Conservation (phyloP, 495 filamentous ascomycete species). For the Aspergillus incahuasiensis region DNA sequence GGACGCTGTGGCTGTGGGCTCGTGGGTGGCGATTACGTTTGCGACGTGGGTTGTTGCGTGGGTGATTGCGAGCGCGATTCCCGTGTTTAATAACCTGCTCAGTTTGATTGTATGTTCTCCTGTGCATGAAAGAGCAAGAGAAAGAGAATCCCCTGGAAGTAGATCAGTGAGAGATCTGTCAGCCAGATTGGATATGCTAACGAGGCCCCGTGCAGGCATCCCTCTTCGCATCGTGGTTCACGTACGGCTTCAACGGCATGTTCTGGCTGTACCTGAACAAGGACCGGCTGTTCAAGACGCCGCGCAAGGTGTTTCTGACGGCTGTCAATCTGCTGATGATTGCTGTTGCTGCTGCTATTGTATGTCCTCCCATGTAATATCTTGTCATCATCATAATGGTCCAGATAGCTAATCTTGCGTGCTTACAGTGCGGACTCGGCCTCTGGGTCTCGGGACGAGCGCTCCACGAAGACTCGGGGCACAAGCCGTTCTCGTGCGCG, state of each 20-base stretch:
- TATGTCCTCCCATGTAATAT: constrained; percentile 24
- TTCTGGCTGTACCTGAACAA: constrained; percentile 43
- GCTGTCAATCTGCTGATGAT: constrained; percentile 29
- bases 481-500: constrained; percentile 15
- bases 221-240: constrained; percentile 32
- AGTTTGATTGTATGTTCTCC: constrained; percentile 34
- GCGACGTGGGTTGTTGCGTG: constrained; percentile 60
- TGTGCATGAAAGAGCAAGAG: too few species aligned
- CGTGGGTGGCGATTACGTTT: constrained; percentile 55
- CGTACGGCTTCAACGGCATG: constrained; percentile 36
- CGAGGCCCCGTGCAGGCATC: background rate
- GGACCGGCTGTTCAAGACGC: constrained; percentile 26
- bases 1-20: constrained; percentile 36
- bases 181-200: too few species aligned
- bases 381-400: too few species aligned
- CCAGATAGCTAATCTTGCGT: background rate
- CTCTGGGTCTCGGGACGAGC: constrained; percentile 14
- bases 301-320: constrained; percentile 30
- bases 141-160: too few species aligned
- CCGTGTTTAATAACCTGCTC: constrained; percentile 64
- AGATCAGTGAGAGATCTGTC: too few species aligned
- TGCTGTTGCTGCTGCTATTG: constrained; percentile 30
- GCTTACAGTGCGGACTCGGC: constrained; percentile 6
- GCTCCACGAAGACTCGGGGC: constrained; percentile 7
- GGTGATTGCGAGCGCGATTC: constrained; percentile 69